phyloP scores from a whole-genome alignment of 352 stramenopile species.

The Phytopythium aichiense region DNA sequence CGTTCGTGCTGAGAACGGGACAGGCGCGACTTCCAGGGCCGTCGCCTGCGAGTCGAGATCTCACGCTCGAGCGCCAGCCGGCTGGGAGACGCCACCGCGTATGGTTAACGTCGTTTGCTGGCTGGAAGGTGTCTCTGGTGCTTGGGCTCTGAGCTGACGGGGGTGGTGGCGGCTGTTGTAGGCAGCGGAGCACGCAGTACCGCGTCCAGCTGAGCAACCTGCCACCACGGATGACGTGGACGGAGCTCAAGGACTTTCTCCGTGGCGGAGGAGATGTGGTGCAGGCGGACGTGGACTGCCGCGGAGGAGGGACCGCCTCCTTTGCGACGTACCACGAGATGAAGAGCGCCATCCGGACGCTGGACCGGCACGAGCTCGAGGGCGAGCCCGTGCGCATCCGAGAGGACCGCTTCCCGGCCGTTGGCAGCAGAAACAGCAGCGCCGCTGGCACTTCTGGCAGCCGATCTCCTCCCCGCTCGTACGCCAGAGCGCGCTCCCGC shows the following conservation, averaged over 20 bases:
- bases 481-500: constrained; percentile 17
- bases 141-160: constrained; percentile 4
- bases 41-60: constrained; percentile 52
- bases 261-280: constrained; percentile 54
- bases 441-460: neutral
- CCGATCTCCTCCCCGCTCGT: constrained; percentile 5
- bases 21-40: constrained; percentile 25
- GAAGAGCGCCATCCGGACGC: constrained; percentile 41
- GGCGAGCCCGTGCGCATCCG: constrained; percentile 45
- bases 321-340: constrained; percentile 66
- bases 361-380: constrained; percentile 42
- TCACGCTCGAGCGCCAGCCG: constrained; percentile 17
- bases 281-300: constrained; percentile 60
- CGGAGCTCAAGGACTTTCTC: constrained; percentile 71
- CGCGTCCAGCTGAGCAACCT: constrained; percentile 47
- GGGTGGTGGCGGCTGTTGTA: constrained; percentile 13
- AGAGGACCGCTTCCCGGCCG: constrained; percentile 16
- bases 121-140: neutral
- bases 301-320: constrained; percentile 53
- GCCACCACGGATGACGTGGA: constrained; percentile 37
- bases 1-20: neutral
- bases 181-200: constrained; percentile 43
- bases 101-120: constrained; percentile 8
- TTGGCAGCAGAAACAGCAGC: neutral
- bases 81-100: constrained; percentile 8